Conservation (phyloP, 257 asterid genomes). For the Lycium barbarum region DNA sequence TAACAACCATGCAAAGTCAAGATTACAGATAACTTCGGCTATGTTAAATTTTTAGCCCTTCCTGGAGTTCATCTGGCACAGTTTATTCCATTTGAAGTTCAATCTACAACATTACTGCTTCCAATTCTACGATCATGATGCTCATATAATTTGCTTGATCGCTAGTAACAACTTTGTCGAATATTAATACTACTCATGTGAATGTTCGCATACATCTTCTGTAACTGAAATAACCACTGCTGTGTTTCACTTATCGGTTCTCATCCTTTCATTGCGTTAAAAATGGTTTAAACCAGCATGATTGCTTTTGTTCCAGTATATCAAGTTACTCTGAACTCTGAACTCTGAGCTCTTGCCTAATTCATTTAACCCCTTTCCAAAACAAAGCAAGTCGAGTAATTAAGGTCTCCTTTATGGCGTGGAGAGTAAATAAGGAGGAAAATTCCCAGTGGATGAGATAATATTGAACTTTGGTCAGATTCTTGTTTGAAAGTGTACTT, state of each 20-base stretch:
- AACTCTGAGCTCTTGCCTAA: not conserved
- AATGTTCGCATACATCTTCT: too few relatives aligned
- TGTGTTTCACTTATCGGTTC: too few relatives aligned
- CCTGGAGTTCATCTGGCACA: not conserved
- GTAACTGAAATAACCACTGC: too few relatives aligned
- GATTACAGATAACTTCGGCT: not conserved
- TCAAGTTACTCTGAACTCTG: not conserved
- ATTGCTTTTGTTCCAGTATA: not conserved
- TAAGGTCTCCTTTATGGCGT: not conserved
- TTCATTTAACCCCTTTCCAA: not conserved
- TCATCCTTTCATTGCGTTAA: too few relatives aligned
- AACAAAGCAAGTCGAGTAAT: not conserved
- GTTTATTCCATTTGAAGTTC: too few relatives aligned
- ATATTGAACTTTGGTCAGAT: not conserved
- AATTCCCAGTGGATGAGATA: not conserved
- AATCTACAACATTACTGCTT: too few relatives aligned
- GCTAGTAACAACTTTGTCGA: too few relatives aligned
- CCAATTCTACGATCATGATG: too few relatives aligned
- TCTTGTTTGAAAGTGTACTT: not conserved
- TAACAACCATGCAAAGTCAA: not conserved
- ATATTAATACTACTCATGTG: too few relatives aligned
- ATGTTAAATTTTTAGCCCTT: too few relatives aligned
- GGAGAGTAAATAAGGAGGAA: not conserved
- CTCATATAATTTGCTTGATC: too few relatives aligned
- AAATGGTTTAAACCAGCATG: not conserved